A percentile compares a stretch with the other conserved stretches of the same genome.
These are phyloP conservation scores for Exophiala sideris DNA, from an alignment of 2,329 filamentous ascomycete species.

Conservation along the genomic window DNA sequence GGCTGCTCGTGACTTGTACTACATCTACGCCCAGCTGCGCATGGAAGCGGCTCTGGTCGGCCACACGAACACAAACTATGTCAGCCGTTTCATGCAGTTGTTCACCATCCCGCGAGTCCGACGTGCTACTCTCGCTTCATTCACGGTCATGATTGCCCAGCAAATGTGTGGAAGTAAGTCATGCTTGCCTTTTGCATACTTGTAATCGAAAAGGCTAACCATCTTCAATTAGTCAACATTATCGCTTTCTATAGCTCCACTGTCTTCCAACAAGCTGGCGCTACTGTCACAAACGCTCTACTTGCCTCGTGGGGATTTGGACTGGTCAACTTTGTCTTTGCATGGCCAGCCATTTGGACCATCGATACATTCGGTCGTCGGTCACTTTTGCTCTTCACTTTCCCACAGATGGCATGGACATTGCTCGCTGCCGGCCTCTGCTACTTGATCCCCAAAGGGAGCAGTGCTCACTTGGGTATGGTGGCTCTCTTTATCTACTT, in stretches of 20 bases:
- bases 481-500: constrained; percentile 58
- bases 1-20: constrained; percentile 32
- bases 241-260: constrained; percentile 51
- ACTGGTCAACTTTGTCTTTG: constrained; percentile 57
- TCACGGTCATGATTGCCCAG: constrained; percentile 34
- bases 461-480: constrained; percentile 44
- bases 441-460: constrained; percentile 47
- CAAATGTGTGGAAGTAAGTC: constrained; percentile 35
- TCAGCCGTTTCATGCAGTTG: constrained; percentile 46
- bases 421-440: constrained; percentile 50
- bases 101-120: constrained; percentile 48
- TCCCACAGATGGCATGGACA: constrained; percentile 50
- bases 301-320: constrained; percentile 59
- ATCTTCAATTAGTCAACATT: constrained; percentile 33
- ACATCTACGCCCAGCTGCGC: constrained; percentile 39
- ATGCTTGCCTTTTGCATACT: constrained; percentile 16
- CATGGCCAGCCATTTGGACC: constrained; percentile 55
- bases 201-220: constrained; percentile 32
- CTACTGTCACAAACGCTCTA: constrained; percentile 42
- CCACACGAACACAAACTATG: constrained; percentile 37
- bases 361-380: constrained; percentile 59
- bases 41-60: constrained; percentile 31
- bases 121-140: constrained; percentile 38
- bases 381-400: constrained; percentile 48
- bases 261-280: constrained; percentile 49